Base-by-base conservation (phyloP, 306 rosid genomes). In the Castanea crenata region DNA sequence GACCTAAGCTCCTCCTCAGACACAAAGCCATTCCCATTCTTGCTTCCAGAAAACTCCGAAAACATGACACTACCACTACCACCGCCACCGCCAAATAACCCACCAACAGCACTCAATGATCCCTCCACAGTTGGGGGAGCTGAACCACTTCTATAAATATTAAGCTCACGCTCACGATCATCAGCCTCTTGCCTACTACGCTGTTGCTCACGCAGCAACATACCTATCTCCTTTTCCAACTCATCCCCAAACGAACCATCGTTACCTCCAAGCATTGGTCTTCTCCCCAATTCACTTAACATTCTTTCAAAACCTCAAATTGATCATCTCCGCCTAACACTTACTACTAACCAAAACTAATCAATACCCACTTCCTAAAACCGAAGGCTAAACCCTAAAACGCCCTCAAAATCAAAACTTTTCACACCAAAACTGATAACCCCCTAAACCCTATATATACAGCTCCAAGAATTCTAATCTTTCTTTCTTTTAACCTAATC, bases 71-170 rank as follows among this genome's bases (percentile, higher is more conserved):
- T n/a, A n/a, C 18, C 75, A 9, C 51, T 79, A 3, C 57, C 85
- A 2, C 71, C 76, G 0, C 81, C 69, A 4, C 86, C 88, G 13
- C 82, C 88, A 85, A 91, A 86, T 75, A 93, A 78, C 16, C 97
- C 97, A 57, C 92, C 98, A 15, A 93, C 91, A 0, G 97, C 98
- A 88, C 76, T 93, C 35, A 89, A 67, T 46, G 98, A 93, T 69
- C 98, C 98, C 85, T 93, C 97, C 5, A 93, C 88, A 44, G 97
- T 90, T 34, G 98, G 98, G 63, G 98, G 98, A 18, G 98, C 98
- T 62, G 98, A 93, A 74, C 98, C 98, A 83, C 98, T 91, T 78
- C 98, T 87, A 78, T 77, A 93, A 52, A 93, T 68, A 85, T 88
- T 91, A 41, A 93, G 90, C 70, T 93, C 96, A 2, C 84, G 81